Evolutionary conservation across 2,329 filamentous ascomycete species (phyloP).

Genomic region (Cytospora mali): DNA sequence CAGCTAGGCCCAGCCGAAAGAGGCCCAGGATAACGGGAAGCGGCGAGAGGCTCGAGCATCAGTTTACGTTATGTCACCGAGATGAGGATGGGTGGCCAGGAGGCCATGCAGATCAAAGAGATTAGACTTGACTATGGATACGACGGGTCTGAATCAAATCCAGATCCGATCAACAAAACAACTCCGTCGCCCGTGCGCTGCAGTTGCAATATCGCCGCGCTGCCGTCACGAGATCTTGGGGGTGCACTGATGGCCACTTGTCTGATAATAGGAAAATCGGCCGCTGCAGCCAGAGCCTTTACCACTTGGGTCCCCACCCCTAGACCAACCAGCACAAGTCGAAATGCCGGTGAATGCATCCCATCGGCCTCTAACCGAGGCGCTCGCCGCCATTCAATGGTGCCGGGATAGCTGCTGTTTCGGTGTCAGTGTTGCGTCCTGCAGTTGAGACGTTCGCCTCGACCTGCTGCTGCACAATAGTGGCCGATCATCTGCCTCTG

Average conservation of each 20-base stretch:
- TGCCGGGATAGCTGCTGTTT: background rate
- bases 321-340: background rate
- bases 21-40: slow-evolving; percentile 12
- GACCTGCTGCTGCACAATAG: background rate
- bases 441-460: background rate
- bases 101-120: background rate
- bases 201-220: background rate
- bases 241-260: background rate
- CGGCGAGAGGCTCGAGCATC: slow-evolving; percentile 15
- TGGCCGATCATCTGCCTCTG: background rate
- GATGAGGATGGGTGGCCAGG: background rate
- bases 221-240: background rate
- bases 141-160: background rate
- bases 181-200: background rate
- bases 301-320: background rate
- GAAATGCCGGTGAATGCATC: background rate
- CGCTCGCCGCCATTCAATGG: background rate
- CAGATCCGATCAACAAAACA: background rate
- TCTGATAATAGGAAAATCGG: background rate
- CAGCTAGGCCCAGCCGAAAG: background rate
- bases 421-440: background rate
- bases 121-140: background rate
- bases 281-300: background rate
- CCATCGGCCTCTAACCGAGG: background rate
- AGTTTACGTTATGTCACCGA: background rate